Percentiles rank a stretch among this genome's conserved stretches.
phyloP scores from a whole-genome alignment of 768 basidiomycete genomes.

The Suillus cothurnatus region DNA sequence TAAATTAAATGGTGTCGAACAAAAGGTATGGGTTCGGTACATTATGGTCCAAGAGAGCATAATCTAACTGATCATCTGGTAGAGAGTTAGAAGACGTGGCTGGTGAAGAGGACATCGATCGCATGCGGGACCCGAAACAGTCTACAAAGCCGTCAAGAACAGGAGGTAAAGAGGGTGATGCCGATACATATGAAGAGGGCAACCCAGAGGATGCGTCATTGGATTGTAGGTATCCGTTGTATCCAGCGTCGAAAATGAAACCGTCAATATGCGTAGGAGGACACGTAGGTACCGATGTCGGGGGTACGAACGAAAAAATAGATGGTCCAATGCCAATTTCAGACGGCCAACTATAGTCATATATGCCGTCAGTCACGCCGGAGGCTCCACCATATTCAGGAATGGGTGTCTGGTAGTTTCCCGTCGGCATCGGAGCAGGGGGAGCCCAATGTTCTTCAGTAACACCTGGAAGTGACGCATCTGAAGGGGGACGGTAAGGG shows the following conservation, averaged over 20 bases:
- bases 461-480: no score
- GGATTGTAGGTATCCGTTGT: not conserved
- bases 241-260: not conserved
- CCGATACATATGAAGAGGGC: not conserved
- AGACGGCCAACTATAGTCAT: constrained; percentile 2
- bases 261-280: not conserved
- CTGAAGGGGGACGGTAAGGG: not conserved
- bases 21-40: constrained; percentile 16
- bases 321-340: not conserved
- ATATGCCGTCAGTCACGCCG: not conserved
- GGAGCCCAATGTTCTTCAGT: not conserved
- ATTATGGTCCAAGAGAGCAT: constrained; percentile 11
- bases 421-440: not conserved
- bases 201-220: not conserved
- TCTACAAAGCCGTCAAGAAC: not conserved
- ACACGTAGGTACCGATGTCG: not conserved
- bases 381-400: constrained; percentile 1
- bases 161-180: not conserved
- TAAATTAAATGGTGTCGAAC: constrained; percentile 22
- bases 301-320: not conserved
- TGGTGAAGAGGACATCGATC: constrained; percentile 26
- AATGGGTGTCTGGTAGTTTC: not conserved
- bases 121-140: constrained; percentile 3
- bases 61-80: constrained; percentile 17
- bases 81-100: constrained; percentile 25